Evolutionary conservation across 306 rosid species (phyloP), one percentile per base, ranked within the genome.

Genomic region (Coriaria nepalensis): DNA sequence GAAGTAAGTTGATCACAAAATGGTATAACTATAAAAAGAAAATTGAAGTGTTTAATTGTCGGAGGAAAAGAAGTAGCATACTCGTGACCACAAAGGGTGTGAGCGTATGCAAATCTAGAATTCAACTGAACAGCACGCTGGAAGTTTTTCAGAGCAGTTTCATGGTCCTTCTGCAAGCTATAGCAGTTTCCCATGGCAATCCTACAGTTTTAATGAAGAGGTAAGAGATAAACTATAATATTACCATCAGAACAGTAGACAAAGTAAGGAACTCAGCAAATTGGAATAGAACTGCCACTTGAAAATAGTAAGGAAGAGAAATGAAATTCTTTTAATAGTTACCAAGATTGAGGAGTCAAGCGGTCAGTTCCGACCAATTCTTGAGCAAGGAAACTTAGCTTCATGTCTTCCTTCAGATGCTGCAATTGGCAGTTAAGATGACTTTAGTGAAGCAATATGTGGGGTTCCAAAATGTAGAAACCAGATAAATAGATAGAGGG

Each of bases 341-440:
- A 92, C 98, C 98, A 92, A 35, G 98, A 71, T 62, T 92, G 98
- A 56, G 96, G 93, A 65, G 98, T 79, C 60, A 86, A 67, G 70
- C 98, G 96, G 65, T 92, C 98, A 41, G 86, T 86, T 57, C 87
- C 71, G 71, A 82, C 53, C 49, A 92, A 71, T 70, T 86, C 95
- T 76, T 82, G 96, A 47, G 96, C 96, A 60, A 85, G 71, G 76
- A 85, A 92, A 71, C 98, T 85, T 43, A 82, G 69, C 72, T 80
- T 92, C 99, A 92, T 92, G 63, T 92, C 99, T 70, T 92, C 99
- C 82, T 86, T 82, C 65, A 92, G 66, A 80, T 82, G 99, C 99
- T 92, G 84, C 83, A 82, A 49, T 57, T 68, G 29, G 47, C 57
- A 33, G 45, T 49, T 44, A 46, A 29, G 49, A 47, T 61, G 54